These are phyloP conservation scores for Tagetes erecta DNA, from an alignment of 129 eudicot genomes.

Conservation along the genomic window DNA sequence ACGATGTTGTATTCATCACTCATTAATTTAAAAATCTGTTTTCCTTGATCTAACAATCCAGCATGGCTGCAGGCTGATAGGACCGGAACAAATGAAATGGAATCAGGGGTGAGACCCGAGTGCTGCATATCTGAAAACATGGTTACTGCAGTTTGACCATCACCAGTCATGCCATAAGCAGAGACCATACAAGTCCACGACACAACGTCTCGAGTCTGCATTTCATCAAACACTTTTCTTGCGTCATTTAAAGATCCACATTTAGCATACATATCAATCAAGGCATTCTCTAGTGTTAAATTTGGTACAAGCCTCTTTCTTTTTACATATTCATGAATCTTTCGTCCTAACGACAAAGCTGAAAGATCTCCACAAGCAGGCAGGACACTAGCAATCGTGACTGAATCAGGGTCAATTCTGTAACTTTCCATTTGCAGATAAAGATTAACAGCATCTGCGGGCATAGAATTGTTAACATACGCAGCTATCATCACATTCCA, in stretches of 20 bases:
- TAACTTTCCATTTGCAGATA: slow-evolving; percentile 55
- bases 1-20: slow-evolving; percentile 48
- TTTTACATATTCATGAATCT: slow-evolving; percentile 61
- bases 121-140: slow-evolving; percentile 56
- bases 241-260: slow-evolving; percentile 80
- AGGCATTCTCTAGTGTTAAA: slow-evolving; percentile 70
- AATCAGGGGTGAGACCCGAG: slow-evolving; percentile 67
- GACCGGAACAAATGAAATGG: slow-evolving; percentile 75
- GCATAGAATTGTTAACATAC: slow-evolving; percentile 74
- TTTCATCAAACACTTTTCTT: slow-evolving; percentile 62
- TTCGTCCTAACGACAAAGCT: slow-evolving; percentile 60
- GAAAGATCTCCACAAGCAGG: slow-evolving; percentile 97
- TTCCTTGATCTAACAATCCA: slow-evolving; percentile 71
- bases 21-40: slow-evolving; percentile 54
- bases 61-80: slow-evolving; percentile 97
- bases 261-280: slow-evolving; percentile 91
- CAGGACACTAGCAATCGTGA: slow-evolving; percentile 75
- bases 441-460: slow-evolving; percentile 65
- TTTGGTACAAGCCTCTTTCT: slow-evolving; percentile 64
- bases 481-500: slow-evolving; percentile 96
- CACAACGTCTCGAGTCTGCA: slow-evolving; percentile 60
- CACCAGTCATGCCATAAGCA: slow-evolving; percentile 85
- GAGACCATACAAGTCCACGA: slow-evolving; percentile 93
- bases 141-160: slow-evolving; percentile 57
- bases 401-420: slow-evolving; percentile 59